Conservation (phyloP, 2,329 filamentous ascomycete species). For the Cladosporium sp. region DNA sequence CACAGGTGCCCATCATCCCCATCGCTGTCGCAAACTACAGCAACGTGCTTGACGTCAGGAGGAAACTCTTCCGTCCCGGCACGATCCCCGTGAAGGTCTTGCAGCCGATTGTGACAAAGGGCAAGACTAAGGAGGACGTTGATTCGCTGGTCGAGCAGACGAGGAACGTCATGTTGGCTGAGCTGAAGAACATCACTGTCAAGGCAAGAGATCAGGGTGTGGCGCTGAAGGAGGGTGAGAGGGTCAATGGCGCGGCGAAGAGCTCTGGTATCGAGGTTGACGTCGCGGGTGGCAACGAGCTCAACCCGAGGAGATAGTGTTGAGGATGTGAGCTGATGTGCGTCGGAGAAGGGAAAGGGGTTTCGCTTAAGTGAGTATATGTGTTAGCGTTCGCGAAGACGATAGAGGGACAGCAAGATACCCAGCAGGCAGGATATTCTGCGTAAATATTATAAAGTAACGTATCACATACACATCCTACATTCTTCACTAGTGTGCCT, state of each 20-base stretch:
- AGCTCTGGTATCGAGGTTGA: slow-evolving; percentile 17
- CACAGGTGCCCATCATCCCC: slow-evolving; percentile 86
- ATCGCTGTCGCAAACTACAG: slow-evolving; percentile 52
- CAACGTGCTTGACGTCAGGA: slow-evolving; percentile 42
- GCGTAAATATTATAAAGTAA: background rate
- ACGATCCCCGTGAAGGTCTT: slow-evolving; percentile 63
- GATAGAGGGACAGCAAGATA: background rate
- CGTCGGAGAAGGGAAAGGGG: background rate
- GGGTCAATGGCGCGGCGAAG: slow-evolving; percentile 14
- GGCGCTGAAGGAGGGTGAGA: slow-evolving; percentile 15
- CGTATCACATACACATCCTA: too few species aligned
- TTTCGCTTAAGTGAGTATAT: background rate
- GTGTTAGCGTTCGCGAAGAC: background rate
- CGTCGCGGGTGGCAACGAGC: slow-evolving; percentile 8
- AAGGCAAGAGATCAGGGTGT: slow-evolving; percentile 24
- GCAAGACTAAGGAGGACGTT: slow-evolving; percentile 68
- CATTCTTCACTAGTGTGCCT: too few species aligned
- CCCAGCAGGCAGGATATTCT: background rate
- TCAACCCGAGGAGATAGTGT: background rate
- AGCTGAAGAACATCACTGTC: slow-evolving; percentile 37
- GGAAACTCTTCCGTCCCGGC: slow-evolving; percentile 36
- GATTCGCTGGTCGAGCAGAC: slow-evolving; percentile 64
- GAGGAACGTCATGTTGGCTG: slow-evolving; percentile 68
- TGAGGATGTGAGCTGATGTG: background rate
- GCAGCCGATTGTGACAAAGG: slow-evolving; percentile 70